Conservation (phyloP, 176 grass and related monocot species). For the Puccinellia tenuiflora region DNA sequence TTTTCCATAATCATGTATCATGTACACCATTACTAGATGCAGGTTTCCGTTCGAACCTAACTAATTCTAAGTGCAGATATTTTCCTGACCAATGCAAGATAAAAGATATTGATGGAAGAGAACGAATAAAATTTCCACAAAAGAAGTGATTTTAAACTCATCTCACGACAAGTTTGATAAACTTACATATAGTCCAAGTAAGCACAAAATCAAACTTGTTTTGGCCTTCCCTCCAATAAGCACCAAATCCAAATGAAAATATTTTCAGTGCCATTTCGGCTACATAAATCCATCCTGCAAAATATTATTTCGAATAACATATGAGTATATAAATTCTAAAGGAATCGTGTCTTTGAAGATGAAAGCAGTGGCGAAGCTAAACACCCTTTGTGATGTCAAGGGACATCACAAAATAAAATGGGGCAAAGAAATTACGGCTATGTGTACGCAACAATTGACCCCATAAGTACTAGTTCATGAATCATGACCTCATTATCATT, state of each 20-base stretch:
- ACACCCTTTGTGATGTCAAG: no score
- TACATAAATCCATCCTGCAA: slow-evolving; percentile 96
- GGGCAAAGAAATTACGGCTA: no score
- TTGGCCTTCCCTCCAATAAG: slow-evolving; percentile 98
- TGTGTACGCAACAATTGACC: no score
- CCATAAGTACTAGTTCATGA: no score
- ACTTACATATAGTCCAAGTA: slow-evolving; percentile 94
- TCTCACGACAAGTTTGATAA: not conserved
- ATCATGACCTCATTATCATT: no score
- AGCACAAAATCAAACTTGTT: slow-evolving; percentile 96
- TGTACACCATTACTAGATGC: slow-evolving; percentile 5
- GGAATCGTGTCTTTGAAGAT: not conserved
- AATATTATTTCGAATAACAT: slow-evolving; percentile 20
- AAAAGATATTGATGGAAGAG: not conserved
- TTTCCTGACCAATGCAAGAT: not conserved
- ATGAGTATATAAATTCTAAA: not conserved
- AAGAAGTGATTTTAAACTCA: slow-evolving; percentile 3
- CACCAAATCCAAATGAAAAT: slow-evolving; percentile 83
- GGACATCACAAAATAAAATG: no score
- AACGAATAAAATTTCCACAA: slow-evolving; percentile 9
- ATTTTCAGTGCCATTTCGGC: slow-evolving; percentile 96
- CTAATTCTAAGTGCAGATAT: not conserved
- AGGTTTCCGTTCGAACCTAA: not conserved
- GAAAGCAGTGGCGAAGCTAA: not conserved
- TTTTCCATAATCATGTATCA: slow-evolving; percentile 14